Base-by-base conservation (phyloP, 2,329 filamentous ascomycete genomes). In the Trichoderma citrinoviride region DNA sequence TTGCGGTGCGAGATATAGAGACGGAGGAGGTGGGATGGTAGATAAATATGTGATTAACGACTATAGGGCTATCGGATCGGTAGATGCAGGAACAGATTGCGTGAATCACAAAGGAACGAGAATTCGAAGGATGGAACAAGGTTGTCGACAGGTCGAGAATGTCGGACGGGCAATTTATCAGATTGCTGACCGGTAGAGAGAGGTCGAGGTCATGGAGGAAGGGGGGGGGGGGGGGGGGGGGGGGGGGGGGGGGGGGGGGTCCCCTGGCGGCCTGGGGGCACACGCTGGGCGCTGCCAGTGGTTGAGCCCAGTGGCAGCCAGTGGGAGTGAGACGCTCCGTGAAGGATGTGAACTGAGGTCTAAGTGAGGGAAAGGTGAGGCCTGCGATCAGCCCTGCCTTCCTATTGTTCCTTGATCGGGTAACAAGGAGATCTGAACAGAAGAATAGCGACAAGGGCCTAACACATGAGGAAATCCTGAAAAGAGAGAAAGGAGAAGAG, bases 181-280 rank as follows among this genome's bases (percentile, higher is more conserved):
- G n/a, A 33, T 21, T 29, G 25, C 23, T 37, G 33, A 50, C 27
- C 41, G 41, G 47, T 58, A 41, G 56, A 61, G 25, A 55, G 37
- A 65, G 21, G 17, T 2, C n/a, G 49, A 47, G 21, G 55, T 23
- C 27, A 49, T 43, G 56, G 15, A 37, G 21, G 19, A 23, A 25
- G 17, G 25, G 17, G 27, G n/a, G n/a, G n/a, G n/a, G n/a, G n/a
- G n/a, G n/a, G n/a, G n/a, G n/a, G n/a, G n/a, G n/a, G n/a, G n/a
- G n/a, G 63, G 52, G 44, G 58, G 23, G 64, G n/a, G n/a, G n/a
- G n/a, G n/a, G n/a, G n/a, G n/a, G 27, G 57, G 57, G 46, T 52
- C 57, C 50, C 46, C 57, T 52, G 53, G 64, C 41, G 58, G 49
- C 62, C 55, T 60, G 62, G 64, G 64, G 56, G 50, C 41, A 57